Evolutionary conservation across 1,139 yeast species (phyloP).

Genomic region (Tardiomyces digboiensis): DNA sequence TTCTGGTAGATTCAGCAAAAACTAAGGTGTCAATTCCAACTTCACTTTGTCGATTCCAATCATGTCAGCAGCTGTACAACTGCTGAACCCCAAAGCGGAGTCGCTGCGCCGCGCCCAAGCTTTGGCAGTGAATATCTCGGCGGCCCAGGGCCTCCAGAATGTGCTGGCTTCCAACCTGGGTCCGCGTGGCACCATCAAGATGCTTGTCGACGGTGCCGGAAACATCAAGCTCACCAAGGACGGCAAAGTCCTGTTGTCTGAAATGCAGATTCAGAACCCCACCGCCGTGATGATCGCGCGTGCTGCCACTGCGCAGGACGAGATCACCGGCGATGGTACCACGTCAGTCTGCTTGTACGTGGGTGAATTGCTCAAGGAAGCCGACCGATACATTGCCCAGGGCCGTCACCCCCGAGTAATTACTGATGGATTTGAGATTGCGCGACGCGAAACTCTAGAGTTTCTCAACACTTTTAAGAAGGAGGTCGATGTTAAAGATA

Average conservation of each 20-base stretch:
- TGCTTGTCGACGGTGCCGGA: conserved; percentile 96
- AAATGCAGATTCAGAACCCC: conserved; percentile 99
- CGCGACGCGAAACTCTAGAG: conserved; percentile 64
- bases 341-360: conserved; percentile 94
- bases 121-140: conserved; percentile 85
- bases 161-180: conserved; percentile 90
- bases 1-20: too few species aligned
- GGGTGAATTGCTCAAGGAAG: conserved; percentile 91
- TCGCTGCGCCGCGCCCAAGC: conserved; percentile 93
- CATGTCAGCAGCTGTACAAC: conserved; percentile 43
- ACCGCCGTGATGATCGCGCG: conserved; percentile 98
- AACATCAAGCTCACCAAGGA: conserved; percentile 92
- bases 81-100: conserved; percentile 95
- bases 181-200: conserved; percentile 94
- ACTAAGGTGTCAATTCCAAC: too few species aligned
- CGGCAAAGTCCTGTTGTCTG: conserved; percentile 87
- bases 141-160: conserved; percentile 94
- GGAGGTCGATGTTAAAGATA: conserved; percentile 40
- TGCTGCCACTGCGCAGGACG: conserved; percentile 98
- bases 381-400: conserved; percentile 83
- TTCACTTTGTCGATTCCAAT: too few species aligned
- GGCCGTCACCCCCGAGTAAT: conserved; percentile 95
- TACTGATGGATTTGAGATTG: conserved; percentile 91
- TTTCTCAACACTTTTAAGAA: conserved; percentile 55
- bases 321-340: conserved; percentile 98